Evolutionary conservation across 495 filamentous ascomycete genomes (phyloP).

Genomic region (Neurospora tetrasperma): DNA sequence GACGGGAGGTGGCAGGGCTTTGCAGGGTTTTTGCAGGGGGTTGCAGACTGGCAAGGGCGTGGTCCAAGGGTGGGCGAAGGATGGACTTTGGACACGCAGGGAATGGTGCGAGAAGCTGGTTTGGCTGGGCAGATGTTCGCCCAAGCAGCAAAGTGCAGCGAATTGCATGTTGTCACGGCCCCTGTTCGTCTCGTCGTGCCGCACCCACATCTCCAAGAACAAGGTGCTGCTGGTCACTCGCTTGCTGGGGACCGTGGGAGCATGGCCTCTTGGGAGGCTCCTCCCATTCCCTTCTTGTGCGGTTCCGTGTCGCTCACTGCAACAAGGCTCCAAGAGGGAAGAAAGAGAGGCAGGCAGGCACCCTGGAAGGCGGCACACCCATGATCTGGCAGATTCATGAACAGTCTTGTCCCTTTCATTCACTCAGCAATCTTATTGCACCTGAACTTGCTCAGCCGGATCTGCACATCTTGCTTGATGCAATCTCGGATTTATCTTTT

Average conservation of each 20-base stretch:
- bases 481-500: neutral
- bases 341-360: neutral
- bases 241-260: neutral
- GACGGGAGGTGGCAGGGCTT: neutral
- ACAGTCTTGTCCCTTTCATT: neutral
- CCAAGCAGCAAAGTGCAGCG: neutral
- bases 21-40: neutral
- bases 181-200: neutral
- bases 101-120: neutral
- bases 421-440: neutral
- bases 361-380: neutral
- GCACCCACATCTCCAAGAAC: neutral
- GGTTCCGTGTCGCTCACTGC: neutral
- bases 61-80: neutral
- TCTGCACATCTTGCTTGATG: neutral
- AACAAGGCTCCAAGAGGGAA: too few relatives aligned
- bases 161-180: neutral
- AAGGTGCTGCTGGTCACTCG: neutral
- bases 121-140: neutral
- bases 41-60: neutral
- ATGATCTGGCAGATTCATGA: neutral
- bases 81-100: neutral
- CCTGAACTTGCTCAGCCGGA: neutral
- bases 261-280: neutral
- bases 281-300: neutral